These are phyloP conservation scores for Didymosphaeria variabile DNA, from an alignment of 2,329 filamentous ascomycete genomes.

Conservation along the genomic window DNA sequence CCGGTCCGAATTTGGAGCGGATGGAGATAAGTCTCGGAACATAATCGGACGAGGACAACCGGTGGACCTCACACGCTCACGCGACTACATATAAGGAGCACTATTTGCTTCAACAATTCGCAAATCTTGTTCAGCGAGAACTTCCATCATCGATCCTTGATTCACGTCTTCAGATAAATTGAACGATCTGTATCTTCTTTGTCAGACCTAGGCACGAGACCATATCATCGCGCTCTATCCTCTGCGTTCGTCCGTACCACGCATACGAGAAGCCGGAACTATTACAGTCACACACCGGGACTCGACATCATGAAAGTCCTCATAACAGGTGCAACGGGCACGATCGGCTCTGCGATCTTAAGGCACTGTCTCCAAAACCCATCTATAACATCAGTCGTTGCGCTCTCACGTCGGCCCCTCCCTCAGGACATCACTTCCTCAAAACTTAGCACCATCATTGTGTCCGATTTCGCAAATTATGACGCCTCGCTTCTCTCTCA, in stretches of 20 bases:
- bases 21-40: neutral
- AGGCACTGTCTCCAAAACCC: conserved; percentile 20
- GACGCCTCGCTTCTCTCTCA: conserved; percentile 4
- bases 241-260: neutral
- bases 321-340: conserved; percentile 30
- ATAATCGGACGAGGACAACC: neutral
- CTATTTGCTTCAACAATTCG: neutral
- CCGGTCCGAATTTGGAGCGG: neutral
- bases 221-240: neutral
- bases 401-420: conserved; percentile 24
- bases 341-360: conserved; percentile 28
- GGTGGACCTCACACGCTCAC: neutral
- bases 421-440: neutral
- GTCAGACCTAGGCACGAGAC: no score
- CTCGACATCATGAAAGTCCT: conserved; percentile 27
- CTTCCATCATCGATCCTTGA: neutral
- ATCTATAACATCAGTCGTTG: conserved; percentile 25
- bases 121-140: neutral
- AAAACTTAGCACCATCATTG: conserved; percentile 27
- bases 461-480: conserved; percentile 22
- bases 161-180: no score
- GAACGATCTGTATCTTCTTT: no score
- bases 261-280: neutral
- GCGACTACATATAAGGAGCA: neutral
- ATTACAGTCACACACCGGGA: neutral